Evolutionary conservation across 768 basidiomycete genomes (phyloP).

Genomic region (Rhizopogon sp.): DNA sequence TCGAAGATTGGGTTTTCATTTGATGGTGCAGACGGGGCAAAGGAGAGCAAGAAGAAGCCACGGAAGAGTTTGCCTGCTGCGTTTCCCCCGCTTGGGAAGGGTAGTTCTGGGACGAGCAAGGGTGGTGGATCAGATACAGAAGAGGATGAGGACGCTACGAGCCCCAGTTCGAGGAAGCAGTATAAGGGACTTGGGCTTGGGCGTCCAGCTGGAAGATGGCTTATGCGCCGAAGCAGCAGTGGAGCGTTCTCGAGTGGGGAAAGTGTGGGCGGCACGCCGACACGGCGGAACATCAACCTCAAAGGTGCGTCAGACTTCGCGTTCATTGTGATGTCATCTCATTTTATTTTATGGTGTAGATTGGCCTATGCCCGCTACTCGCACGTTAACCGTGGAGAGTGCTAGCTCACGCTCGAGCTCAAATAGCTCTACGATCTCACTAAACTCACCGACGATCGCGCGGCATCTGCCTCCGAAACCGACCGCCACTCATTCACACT

Average conservation of each 20-base stretch:
- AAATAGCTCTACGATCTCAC: conserved; percentile 39
- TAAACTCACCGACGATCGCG: conserved; percentile 42
- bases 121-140: conserved; percentile 52
- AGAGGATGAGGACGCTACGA: conserved; percentile 50
- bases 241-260: conserved; percentile 79
- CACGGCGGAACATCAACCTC: conserved; percentile 49
- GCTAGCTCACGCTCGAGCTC: conserved; percentile 57
- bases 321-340: background rate
- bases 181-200: conserved; percentile 68
- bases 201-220: conserved; percentile 46
- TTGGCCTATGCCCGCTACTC: conserved; percentile 49
- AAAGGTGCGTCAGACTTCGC: background rate
- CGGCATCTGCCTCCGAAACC: conserved; percentile 26
- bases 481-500: background rate
- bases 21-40: conserved; percentile 35
- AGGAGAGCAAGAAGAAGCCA: conserved; percentile 38
- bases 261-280: conserved; percentile 57
- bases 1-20: conserved; percentile 56
- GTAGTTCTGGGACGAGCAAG: conserved; percentile 26
- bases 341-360: conserved; percentile 29
- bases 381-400: conserved; percentile 39
- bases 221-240: conserved; percentile 76
- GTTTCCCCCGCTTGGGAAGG: conserved; percentile 40
- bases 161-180: conserved; percentile 54
- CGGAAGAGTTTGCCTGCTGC: conserved; percentile 76